Evolutionary conservation across 2,329 filamentous ascomycete species (phyloP).

Genomic region (Scortechinia acanthostroma): DNA sequence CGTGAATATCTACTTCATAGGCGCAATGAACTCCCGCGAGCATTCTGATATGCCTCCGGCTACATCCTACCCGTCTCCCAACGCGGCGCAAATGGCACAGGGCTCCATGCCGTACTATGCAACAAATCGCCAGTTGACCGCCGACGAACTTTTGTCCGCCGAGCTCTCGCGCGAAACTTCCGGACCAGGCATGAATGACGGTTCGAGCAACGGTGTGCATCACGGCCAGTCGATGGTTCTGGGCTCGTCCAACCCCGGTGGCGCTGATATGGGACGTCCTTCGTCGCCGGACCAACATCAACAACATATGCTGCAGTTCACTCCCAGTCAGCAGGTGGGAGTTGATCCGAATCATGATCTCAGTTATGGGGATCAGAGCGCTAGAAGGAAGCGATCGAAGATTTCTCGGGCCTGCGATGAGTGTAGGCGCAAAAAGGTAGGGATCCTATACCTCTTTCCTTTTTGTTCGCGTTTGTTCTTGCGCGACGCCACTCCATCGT

Average conservation of each 20-base stretch:
- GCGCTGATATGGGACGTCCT: conserved; percentile 23
- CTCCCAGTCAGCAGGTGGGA: conserved; percentile 30
- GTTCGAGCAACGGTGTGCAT: conserved; percentile 22
- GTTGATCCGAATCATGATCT: conserved; percentile 33
- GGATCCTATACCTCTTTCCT: too few species aligned
- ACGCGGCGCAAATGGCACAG: conserved; percentile 30
- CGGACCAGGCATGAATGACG: conserved; percentile 24
- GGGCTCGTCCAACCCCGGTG: conserved; percentile 21
- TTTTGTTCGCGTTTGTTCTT: conserved; percentile 5
- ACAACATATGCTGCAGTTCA: conserved; percentile 30
- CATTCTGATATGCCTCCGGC: conserved; percentile 29
- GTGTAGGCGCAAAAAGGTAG: conserved; percentile 46
- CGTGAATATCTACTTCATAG: background rate
- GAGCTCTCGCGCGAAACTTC: conserved; percentile 30
- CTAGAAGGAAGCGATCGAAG: conserved; percentile 40
- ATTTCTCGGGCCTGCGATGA: conserved; percentile 51
- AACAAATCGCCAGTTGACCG: conserved; percentile 29
- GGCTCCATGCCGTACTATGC: conserved; percentile 30
- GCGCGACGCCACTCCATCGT: conserved; percentile 4
- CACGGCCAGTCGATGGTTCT: conserved; percentile 26
- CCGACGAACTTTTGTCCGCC: conserved; percentile 30
- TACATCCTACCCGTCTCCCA: conserved; percentile 31
- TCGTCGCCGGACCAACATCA: conserved; percentile 21
- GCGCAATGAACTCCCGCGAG: conserved; percentile 27
- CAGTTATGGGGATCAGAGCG: conserved; percentile 33